Evolutionary conservation across 441 rosid species (phyloP).

Genomic region (Gossypium gossypioides): DNA sequence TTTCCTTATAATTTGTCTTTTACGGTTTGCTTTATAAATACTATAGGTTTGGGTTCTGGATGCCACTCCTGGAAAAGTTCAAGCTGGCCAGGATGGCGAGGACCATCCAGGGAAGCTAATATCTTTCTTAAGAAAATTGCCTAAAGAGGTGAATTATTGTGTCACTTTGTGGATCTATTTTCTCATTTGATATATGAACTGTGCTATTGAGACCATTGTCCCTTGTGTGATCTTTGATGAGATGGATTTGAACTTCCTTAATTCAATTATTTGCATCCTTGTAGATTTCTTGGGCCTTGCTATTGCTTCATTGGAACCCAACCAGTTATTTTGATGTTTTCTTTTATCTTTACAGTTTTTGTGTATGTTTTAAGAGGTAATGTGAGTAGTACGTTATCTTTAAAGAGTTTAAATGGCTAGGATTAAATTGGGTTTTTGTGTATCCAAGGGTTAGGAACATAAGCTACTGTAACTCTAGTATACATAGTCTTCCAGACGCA

Average conservation of each 20-base stretch:
- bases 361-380: not conserved
- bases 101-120: constrained; percentile 86
- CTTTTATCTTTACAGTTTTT: not conserved
- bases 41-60: constrained; percentile 86
- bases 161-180: not conserved
- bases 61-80: constrained; percentile 93
- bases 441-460: not conserved
- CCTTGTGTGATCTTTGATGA: not conserved
- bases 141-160: constrained; percentile 46
- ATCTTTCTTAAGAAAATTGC: constrained; percentile 55
- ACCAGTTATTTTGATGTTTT: not conserved
- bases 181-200: constrained; percentile 1
- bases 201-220: not conserved
- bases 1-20: not conserved
- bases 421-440: not conserved
- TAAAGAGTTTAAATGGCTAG: not conserved
- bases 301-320: not conserved
- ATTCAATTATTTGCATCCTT: constrained; percentile 3
- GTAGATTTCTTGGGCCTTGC: not conserved
- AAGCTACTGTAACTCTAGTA: not conserved
- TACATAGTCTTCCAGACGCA: not conserved
- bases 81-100: constrained; percentile 76
- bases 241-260: not conserved
- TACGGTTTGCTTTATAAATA: not conserved
- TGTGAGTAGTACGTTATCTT: constrained; percentile 2